Evolutionary conservation across 768 basidiomycete species (phyloP), one percentile per base, ranked within the genome.

Genomic region (Phylloporus arenicola): DNA sequence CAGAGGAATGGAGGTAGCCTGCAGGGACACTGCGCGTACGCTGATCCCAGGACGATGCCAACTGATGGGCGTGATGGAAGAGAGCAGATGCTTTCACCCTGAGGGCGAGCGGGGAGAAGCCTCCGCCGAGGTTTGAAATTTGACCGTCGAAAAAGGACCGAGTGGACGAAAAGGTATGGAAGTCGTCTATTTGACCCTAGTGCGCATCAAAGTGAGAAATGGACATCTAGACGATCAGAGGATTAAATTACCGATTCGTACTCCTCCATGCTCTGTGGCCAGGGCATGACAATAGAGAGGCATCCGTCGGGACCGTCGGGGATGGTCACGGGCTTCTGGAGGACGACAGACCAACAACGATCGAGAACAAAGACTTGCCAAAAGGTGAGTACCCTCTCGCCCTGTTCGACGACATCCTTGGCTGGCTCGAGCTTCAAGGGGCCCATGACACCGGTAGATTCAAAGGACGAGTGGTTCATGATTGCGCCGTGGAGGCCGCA

Each of bases 311-410:
- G 71, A 43, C 79, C 78, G 56, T 90, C 86, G 14, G 81, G 78
- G 37, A 90, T 80, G 37, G 81, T 72, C 10, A 74, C 70, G 5
- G 86, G 85, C 53, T 83, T 83, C 27, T 80, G 82, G 6, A 89
- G 75, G 10, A 81, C 78, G 6, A 84, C 81, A 19, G 87, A 87
- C 86, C 87, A 89, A 61, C 86, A 88, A 27, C 83, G 79, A 66
- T 92, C 88, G 55, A 90, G 72, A 58, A 81, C 80, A 67, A 82
- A 92, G 11, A 87, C 85, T 62, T 89, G 86, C 88, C 88, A 92
- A 58, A 92, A 92, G 0, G 87, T 76, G 34, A 83, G 65, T 49
- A 88, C 82, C 37, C 85, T 75, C 61, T 89, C 86, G 42, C 83
- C 84, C 40, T 83, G 82, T 56, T 82, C 80, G 43, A 83, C 64